These are phyloP conservation scores for Cutaneotrichosporon arboriforme DNA, from an alignment of 1,284 basidiomycete genomes.

Conservation along the genomic window DNA sequence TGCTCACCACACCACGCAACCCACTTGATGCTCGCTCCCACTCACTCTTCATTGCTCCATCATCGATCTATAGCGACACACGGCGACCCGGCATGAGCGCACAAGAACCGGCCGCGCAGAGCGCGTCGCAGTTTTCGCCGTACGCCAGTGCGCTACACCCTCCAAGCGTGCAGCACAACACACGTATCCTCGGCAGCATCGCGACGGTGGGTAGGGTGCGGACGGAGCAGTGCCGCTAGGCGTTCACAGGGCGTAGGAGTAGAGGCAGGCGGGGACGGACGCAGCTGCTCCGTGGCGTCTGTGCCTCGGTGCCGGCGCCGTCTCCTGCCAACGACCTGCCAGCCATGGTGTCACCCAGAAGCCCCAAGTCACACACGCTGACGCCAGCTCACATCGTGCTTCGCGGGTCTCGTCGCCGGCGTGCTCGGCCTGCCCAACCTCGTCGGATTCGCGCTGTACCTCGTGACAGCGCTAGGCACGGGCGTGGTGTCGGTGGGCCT, in stretches of 20 bases:
- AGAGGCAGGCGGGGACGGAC: no score
- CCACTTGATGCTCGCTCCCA: no score
- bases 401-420: conserved; percentile 76
- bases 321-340: not conserved
- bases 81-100: conserved; percentile 22
- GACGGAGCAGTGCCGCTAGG: no score
- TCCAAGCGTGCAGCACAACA: conserved; percentile 67
- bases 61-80: no score
- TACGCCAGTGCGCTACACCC: conserved; percentile 54
- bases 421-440: conserved; percentile 78
- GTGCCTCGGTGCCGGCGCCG: not conserved
- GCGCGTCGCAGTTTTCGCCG: conserved; percentile 32
- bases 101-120: conserved; percentile 20
- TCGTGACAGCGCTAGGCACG: conserved; percentile 61
- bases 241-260: no score
- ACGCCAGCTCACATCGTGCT: conserved; percentile 62
- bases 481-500: conserved; percentile 60
- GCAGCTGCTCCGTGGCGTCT: no score
- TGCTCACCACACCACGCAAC: no score
- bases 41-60: no score
- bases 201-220: conserved; percentile 31
- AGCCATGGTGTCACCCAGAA: no score
- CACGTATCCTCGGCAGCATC: conserved; percentile 51
- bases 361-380: no score
- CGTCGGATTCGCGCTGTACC: conserved; percentile 72